Evolutionary conservation across 306 rosid genomes (phyloP).

Genomic region (Gastrolobium villosum): DNA sequence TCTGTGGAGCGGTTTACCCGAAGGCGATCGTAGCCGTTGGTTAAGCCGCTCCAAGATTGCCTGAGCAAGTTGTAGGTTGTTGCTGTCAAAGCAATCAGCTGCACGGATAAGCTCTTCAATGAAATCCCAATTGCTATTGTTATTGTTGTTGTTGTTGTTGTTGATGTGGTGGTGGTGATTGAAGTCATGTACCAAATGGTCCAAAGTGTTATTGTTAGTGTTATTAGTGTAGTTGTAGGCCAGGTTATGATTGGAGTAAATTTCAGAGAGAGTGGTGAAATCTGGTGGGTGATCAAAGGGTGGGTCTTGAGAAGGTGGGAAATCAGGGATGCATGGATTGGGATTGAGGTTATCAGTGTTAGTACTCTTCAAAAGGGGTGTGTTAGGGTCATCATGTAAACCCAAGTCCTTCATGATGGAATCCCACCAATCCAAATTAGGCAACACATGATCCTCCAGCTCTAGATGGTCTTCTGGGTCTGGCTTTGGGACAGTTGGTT

Average conservation of each 20-base stretch:
- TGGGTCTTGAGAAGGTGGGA: constrained; percentile 57
- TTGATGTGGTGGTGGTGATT: constrained; percentile 32
- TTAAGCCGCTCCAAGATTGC: constrained; percentile 78
- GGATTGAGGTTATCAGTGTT: not conserved
- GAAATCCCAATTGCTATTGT: constrained; percentile 57
- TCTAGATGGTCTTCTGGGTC: constrained; percentile 54
- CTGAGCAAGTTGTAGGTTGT: constrained; percentile 70
- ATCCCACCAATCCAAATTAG: constrained; percentile 93
- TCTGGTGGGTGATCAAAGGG: constrained; percentile 68
- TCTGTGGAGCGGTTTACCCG: constrained; percentile 69
- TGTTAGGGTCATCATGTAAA: constrained; percentile 65
- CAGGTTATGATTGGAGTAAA: constrained; percentile 60
- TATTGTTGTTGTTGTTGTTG: constrained; percentile 11
- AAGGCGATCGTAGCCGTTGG: constrained; percentile 59
- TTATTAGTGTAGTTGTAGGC: constrained; percentile 14
- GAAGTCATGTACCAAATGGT: constrained; percentile 50
- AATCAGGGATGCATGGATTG: constrained; percentile 54
- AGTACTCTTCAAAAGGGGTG: constrained; percentile 47
- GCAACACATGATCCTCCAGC: constrained; percentile 78
- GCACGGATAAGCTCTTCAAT: constrained; percentile 78
- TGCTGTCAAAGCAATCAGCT: constrained; percentile 81
- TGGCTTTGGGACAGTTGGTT: constrained; percentile 48
- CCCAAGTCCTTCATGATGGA: constrained; percentile 81
- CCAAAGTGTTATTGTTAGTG: constrained; percentile 28
- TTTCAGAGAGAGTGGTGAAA: constrained; percentile 61